Evolutionary conservation across 2,329 filamentous ascomycete genomes (phyloP), one percentile per base, ranked within the genome.

Genomic region (Westerdykella ornata): DNA sequence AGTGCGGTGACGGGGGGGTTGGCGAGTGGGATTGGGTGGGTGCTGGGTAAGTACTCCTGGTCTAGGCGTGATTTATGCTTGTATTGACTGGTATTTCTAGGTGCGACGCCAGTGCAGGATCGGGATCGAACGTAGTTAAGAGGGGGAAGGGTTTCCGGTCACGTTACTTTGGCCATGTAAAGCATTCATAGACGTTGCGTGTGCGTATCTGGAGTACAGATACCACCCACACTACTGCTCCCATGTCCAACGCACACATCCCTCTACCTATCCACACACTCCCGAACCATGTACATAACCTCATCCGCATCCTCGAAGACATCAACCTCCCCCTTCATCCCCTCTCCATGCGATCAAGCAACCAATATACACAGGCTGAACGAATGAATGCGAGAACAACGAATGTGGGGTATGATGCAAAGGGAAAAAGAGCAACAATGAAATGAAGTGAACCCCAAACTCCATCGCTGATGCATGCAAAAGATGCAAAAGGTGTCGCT

Each of bases 11-110:
- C 76, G 11, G 78, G 77, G 2, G 77, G 77, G 5, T 59, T 82
- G 54, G 77, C 76, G 6, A 78, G 72, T 57, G 80, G 80, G 8
- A 68, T 83, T 53, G 80, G 80, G 7, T 83, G 80, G 80, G 75
- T 82, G 42, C 59, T 83, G 41, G 80, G 80, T 59, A 70, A 42
- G 62, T 57, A 9, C 20, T 13, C 38, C 14, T 30, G 8, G 12
- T 32, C 16, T 17, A 30, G 6, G 15, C 13, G 14, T 28, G 15
- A 29, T 39, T 22, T 38, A 22, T 34, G n/a, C n/a, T n/a, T 18
- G 17, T n/a, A 31, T 15, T 38, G 19, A 38, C 38, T 39, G 19
- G 42, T 14, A 17, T 12, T 35, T 14, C 4, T 33, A 62, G 59
- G 59, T 44, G 60, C 60, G 0, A 63, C 55, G 26, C 59, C 59